These are phyloP conservation scores for Daldinia concentrica DNA, from an alignment of 495 filamentous ascomycete genomes.

Conservation along the genomic window DNA sequence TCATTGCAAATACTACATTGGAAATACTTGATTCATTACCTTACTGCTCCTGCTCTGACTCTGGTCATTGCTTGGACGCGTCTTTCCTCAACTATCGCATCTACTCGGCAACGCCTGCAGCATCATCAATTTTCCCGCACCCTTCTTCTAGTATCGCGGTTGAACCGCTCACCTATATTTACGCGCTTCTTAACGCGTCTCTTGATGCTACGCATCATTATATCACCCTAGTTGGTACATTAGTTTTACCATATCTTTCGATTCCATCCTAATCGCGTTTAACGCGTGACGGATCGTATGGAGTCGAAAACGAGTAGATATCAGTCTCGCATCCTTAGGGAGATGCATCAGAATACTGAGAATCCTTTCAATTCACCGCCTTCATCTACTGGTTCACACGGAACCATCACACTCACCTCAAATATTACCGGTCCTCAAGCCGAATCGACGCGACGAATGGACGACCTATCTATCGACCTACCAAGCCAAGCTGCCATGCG, in stretches of 20 bases:
- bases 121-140: conserved; percentile 11
- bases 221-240: conserved; percentile 25
- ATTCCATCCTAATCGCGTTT: conserved; percentile 36
- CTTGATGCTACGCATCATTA: conserved; percentile 25
- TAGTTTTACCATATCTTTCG: conserved; percentile 19
- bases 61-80: conserved; percentile 30
- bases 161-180: conserved; percentile 5
- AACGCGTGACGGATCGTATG: conserved; percentile 34
- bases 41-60: conserved; percentile 22
- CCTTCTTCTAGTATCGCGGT: background rate
- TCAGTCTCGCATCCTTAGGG: conserved; percentile 51
- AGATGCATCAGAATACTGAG: conserved; percentile 51
- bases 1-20: conserved; percentile 25
- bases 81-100: conserved; percentile 17
- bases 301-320: conserved; percentile 43
- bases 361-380: conserved; percentile 61
- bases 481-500: conserved; percentile 31
- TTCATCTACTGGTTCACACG: conserved; percentile 62
- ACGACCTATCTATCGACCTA: conserved; percentile 33
- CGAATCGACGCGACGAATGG: conserved; percentile 55
- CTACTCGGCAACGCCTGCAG: conserved; percentile 17
- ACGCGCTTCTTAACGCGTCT: conserved; percentile 22
- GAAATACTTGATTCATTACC: conserved; percentile 16
- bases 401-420: conserved; percentile 60
- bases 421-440: conserved; percentile 57